Evolutionary conservation across 2,329 filamentous ascomycete species (phyloP).

Genomic region (Cylindrodendrum hubeiense): DNA sequence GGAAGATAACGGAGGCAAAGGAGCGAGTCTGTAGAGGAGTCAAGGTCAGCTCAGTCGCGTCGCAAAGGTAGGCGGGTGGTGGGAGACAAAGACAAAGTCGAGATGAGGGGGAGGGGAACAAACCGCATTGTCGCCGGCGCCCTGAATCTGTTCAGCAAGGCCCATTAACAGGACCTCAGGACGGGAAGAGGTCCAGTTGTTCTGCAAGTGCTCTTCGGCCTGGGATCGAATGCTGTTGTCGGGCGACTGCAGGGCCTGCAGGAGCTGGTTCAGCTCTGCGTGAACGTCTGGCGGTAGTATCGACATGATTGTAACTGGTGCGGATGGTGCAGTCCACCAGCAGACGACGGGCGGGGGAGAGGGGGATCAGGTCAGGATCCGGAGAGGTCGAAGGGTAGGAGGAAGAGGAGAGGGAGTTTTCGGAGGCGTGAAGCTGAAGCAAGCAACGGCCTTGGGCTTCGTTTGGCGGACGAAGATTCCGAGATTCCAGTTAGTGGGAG

Average conservation of each 20-base stretch:
- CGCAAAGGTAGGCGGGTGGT: constrained; percentile 9
- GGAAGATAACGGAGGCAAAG: constrained; percentile 94
- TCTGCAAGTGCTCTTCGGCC: constrained; percentile 91
- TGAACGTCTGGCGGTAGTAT: constrained; percentile 87
- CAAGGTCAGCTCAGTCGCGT: constrained; percentile 27
- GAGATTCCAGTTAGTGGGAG: constrained; percentile 41
- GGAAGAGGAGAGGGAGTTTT: constrained; percentile 8
- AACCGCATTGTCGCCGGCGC: constrained; percentile 80
- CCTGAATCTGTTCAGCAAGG: constrained; percentile 90
- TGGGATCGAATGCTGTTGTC: constrained; percentile 89
- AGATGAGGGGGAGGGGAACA: constrained; percentile 30
- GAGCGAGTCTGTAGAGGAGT: constrained; percentile 76
- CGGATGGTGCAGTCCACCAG: constrained; percentile 47
- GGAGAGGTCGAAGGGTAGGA: constrained; percentile 13
- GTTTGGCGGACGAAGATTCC: constrained; percentile 37
- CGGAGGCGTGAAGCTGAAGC: constrained; percentile 27
- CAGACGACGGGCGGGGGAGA: constrained; percentile 37
- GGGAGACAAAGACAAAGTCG: constrained; percentile 8
- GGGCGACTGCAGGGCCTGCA: constrained; percentile 88
- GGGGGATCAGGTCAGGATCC: constrained; percentile 23
- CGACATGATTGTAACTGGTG: constrained; percentile 72
- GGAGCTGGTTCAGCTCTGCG: constrained; percentile 84
- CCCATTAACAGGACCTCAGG: constrained; percentile 95
- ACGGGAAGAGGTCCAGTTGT: constrained; percentile 85
- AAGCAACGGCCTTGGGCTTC: constrained; percentile 36